A percentile compares a stretch with the other conserved stretches of the same genome.
These are phyloP conservation scores for Elsinoe fawcettii DNA, from an alignment of 2,329 filamentous ascomycete genomes.

Conservation along the genomic window DNA sequence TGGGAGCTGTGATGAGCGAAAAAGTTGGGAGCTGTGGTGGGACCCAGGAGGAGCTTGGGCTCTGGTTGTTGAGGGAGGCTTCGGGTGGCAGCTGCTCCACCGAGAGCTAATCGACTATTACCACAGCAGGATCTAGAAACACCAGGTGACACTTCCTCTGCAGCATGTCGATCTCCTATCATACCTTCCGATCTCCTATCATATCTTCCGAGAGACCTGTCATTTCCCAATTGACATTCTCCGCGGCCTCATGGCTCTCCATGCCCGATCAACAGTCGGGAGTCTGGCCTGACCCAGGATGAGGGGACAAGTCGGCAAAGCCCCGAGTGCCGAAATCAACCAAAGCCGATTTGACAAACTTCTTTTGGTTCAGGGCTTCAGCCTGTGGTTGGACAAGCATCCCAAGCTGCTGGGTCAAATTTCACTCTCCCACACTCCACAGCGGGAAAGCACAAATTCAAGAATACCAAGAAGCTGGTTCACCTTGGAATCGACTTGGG, in stretches of 20 bases:
- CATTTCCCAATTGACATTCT: neutral
- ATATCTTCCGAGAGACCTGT: neutral
- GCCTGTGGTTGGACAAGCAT: conserved; percentile 7
- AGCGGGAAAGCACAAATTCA: neutral
- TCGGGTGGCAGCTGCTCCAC: neutral
- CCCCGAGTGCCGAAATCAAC: conserved; percentile 4
- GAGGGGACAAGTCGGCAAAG: conserved; percentile 4
- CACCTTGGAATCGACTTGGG: neutral
- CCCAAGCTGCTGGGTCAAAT: conserved; percentile 4
- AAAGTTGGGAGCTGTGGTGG: conserved; percentile 7
- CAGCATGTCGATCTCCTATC: neutral
- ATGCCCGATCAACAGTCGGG: neutral
- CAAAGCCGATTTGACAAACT: neutral
- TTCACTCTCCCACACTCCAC: neutral
- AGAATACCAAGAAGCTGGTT: neutral
- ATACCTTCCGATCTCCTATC: neutral
- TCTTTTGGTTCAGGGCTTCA: neutral
- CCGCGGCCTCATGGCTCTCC: neutral
- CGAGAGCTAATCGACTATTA: neutral
- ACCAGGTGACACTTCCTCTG: neutral
- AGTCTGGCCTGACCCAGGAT: neutral
- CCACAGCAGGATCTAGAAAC: neutral
- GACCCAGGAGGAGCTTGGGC: neutral
- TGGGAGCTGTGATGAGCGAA: conserved; percentile 1
- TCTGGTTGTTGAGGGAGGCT: conserved; percentile 11